Evolutionary conservation across 2,329 filamentous ascomycete species (phyloP), one percentile per base, ranked within the genome.

Genomic region (Colletotrichum sp.): DNA sequence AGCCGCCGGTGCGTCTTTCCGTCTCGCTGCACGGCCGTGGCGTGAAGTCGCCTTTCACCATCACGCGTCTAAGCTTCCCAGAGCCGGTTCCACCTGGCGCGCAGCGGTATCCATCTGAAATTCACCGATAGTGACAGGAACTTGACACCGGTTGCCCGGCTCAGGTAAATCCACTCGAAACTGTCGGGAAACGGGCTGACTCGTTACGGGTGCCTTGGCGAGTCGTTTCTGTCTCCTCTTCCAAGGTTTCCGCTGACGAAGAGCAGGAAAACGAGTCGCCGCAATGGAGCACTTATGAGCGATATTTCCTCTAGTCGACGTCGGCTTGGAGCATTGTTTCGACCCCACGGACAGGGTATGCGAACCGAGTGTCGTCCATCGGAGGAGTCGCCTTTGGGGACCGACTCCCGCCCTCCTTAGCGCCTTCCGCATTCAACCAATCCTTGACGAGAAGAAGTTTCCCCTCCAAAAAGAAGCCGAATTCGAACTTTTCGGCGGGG

Each of bases 401-500:
- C 48, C 21, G 32, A 48, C 32, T 18, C 55, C 63, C 61, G 12
- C 28, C 24, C 10, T 66, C 26, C 39, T 57, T 67, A 26, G 36
- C 36, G 43, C 18, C 30, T 21, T 52, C 57, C 43, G 70, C 73
- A 68, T 64, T 66, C 73, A 36, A 75, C 59, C 30, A 43, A 43
- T 34, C 43, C 32, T 52, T 30, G 39, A 28, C 52, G 28, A 43
- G 30, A 55, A 61, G 52, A 67, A 68, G 32, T 26, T 26, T 64
- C 43, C 63, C 24, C 72, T 57, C 72, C 68, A 21, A 52, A 72
- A 57, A n/a, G 34, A 68, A 68, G 28, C 71, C 57, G 32, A 73
- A 59, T 67, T 64, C 73, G 39, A 68, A 72, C 63, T 18, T 75
- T 68, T 75, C 26, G 24, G 70, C 28, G 64, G 70, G 73, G 57